A percentile compares a stretch with the other conserved stretches of the same genome.
These are phyloP conservation scores for Fusarium subtropicale DNA, from an alignment of 2,329 filamentous ascomycete genomes.

Conservation along the genomic window DNA sequence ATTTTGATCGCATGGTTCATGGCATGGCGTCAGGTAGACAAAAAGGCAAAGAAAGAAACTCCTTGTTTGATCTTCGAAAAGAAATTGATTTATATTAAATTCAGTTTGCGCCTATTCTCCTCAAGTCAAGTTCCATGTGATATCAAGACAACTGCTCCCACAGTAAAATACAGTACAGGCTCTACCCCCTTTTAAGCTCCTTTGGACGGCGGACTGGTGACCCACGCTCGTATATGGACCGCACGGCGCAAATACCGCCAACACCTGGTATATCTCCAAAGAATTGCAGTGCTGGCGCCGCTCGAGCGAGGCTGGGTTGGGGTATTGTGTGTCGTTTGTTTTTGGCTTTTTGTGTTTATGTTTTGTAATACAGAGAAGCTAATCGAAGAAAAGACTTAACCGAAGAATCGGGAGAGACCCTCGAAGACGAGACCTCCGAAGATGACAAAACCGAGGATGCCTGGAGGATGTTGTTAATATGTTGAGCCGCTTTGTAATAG, in stretches of 20 bases:
- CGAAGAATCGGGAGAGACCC: conserved; percentile 65
- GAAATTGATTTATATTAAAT: conserved; percentile 40
- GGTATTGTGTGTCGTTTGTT: conserved; percentile 15
- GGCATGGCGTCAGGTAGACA: conserved; percentile 47
- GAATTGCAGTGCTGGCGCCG: background rate
- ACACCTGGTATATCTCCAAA: conserved; percentile 15
- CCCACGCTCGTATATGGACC: conserved; percentile 7
- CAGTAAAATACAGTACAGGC: conserved; percentile 35
- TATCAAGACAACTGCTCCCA: conserved; percentile 37
- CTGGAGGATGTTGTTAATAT: conserved; percentile 51
- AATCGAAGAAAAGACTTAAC: conserved; percentile 36
- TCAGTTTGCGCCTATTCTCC: conserved; percentile 48
- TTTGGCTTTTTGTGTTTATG: conserved; percentile 11
- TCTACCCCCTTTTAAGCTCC: conserved; percentile 11
- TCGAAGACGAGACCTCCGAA: conserved; percentile 72
- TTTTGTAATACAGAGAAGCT: conserved; percentile 10
- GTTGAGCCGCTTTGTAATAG: background rate
- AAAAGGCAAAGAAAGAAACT: conserved; percentile 43
- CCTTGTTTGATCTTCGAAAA: conserved; percentile 30
- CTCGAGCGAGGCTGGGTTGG: conserved; percentile 14
- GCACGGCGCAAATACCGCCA: conserved; percentile 8
- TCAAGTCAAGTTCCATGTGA: conserved; percentile 43
- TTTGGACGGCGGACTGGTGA: conserved; percentile 10
- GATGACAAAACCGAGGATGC: conserved; percentile 68
- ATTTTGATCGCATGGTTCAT: conserved; percentile 34